These are phyloP conservation scores for Yamadazyma mexicana DNA, from an alignment of 1,139 yeast species.

Conservation along the genomic window DNA sequence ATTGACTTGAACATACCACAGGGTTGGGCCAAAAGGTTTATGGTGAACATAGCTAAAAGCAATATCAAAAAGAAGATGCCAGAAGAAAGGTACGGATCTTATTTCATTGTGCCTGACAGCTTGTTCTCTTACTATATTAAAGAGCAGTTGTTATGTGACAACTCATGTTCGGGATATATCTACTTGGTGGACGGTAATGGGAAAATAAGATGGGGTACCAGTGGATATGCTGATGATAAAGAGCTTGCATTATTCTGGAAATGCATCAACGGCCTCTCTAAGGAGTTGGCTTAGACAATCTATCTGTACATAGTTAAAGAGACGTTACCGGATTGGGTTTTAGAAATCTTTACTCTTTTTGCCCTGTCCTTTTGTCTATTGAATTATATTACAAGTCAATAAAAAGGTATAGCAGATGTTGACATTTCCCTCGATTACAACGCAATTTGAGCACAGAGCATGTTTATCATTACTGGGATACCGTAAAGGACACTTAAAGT, in stretches of 20 bases:
- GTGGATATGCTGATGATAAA: constrained; percentile 70
- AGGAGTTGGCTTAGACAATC: constrained; percentile 18
- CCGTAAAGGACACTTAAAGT: too few relatives aligned
- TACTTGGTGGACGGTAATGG: constrained; percentile 74
- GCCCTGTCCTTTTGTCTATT: too few relatives aligned
- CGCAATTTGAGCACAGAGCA: too few relatives aligned
- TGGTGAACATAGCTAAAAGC: constrained; percentile 55
- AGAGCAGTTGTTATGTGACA: constrained; percentile 64
- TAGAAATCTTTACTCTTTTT: too few relatives aligned
- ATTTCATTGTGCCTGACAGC: constrained; percentile 64
- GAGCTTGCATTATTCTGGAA: constrained; percentile 70
- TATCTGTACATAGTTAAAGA: background rate
- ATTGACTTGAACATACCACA: constrained; percentile 77
- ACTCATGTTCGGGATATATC: constrained; percentile 80
- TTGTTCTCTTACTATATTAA: constrained; percentile 60
- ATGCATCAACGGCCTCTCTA: constrained; percentile 55
- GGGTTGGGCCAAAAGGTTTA: constrained; percentile 61
- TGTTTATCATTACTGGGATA: too few relatives aligned
- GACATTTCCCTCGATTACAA: too few relatives aligned
- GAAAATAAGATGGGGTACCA: constrained; percentile 87
- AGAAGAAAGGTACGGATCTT: constrained; percentile 52
- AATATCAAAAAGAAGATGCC: constrained; percentile 46
- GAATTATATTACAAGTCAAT: too few relatives aligned
- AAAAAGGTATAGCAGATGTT: too few relatives aligned
- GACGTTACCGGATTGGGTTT: background rate